Evolutionary conservation across 1,284 basidiomycete species (phyloP).

Genomic region (Pisolithus thermaeus): DNA sequence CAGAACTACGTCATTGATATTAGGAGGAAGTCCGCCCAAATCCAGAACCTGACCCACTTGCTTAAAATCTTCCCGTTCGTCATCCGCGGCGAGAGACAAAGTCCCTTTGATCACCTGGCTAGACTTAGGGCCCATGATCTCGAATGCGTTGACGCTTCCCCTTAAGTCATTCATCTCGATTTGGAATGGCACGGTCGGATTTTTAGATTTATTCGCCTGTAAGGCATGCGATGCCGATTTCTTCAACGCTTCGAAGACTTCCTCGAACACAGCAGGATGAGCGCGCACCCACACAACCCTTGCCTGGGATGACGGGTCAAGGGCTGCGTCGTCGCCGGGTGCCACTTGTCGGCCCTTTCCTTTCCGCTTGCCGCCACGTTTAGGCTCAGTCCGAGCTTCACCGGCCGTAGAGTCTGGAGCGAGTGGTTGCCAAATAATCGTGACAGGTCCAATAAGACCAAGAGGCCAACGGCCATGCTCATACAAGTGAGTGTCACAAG

Average conservation of each 20-base stretch:
- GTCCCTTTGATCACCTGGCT: conserved; percentile 75
- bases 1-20: conserved; percentile 52
- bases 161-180: conserved; percentile 68
- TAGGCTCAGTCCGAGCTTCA: neutral
- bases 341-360: conserved; percentile 17
- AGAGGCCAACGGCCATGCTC: conserved; percentile 61
- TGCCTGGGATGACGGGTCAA: neutral
- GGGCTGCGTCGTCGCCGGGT: conserved; percentile 4
- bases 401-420: conserved; percentile 1
- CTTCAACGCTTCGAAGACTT: conserved; percentile 48
- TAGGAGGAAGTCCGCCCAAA: neutral
- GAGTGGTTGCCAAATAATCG: conserved; percentile 65
- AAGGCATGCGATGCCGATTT: conserved; percentile 46
- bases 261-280: conserved; percentile 68
- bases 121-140: conserved; percentile 81
- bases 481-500: conserved; percentile 60
- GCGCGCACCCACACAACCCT: conserved; percentile 69
- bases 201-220: conserved; percentile 33
- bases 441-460: conserved; percentile 63
- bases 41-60: conserved; percentile 35
- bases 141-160: conserved; percentile 71
- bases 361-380: conserved; percentile 15
- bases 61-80: conserved; percentile 53
- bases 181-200: conserved; percentile 29
- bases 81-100: conserved; percentile 50